phyloP scores from a whole-genome alignment of 305 asterid species.

The Fraxinus dipetala region DNA sequence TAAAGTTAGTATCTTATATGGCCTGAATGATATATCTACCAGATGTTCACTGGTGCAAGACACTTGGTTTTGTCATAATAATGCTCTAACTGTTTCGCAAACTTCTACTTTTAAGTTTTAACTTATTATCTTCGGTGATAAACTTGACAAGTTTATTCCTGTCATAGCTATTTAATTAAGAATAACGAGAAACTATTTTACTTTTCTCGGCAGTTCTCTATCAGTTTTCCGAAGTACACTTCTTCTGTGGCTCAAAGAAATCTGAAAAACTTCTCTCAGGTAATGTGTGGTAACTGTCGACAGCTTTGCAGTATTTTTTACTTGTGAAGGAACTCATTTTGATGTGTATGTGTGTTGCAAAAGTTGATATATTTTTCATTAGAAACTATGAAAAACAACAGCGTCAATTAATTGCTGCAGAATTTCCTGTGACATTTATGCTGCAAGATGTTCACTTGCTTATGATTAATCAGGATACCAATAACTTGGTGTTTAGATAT shows the following conservation, averaged over 20 bases:
- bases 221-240: slow-evolving; percentile 79
- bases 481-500: not conserved
- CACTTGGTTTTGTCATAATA: not conserved
- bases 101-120: not conserved
- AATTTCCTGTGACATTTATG: not conserved
- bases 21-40: not conserved
- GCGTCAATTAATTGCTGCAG: not conserved
- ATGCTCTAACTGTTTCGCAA: slow-evolving; percentile 14
- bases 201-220: slow-evolving; percentile 59
- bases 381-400: not conserved
- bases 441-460: not conserved
- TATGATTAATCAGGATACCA: not conserved
- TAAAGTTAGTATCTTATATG: not conserved
- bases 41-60: slow-evolving; percentile 1
- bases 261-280: slow-evolving; percentile 76
- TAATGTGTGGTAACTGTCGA: slow-evolving; percentile 18
- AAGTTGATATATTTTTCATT: not conserved
- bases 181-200: slow-evolving; percentile 10
- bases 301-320: not conserved
- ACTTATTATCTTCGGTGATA: not conserved
- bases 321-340: slow-evolving; percentile 2
- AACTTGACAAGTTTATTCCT: not conserved
- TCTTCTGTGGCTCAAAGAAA: slow-evolving; percentile 91
- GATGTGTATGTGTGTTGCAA: not conserved
- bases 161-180: not conserved